Evolutionary conservation across 257 asterid species (phyloP), one percentile per base, ranked within the genome.

Genomic region (Capsicum chinense): DNA sequence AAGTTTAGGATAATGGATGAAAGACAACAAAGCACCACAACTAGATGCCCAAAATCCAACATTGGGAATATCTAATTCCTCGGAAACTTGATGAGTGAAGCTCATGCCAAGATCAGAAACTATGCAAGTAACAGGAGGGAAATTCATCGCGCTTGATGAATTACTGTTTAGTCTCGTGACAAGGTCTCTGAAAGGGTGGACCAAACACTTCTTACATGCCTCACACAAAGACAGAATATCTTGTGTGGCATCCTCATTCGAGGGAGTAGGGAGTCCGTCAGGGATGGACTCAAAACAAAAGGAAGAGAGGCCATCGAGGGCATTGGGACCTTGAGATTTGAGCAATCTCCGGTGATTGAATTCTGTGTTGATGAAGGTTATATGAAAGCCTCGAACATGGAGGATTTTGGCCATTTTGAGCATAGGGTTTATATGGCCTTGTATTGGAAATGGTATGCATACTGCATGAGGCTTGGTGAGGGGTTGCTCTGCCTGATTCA

Each of bases 91-190:
- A 44, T 69, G 74, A 9, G 76, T 66, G 56, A 87, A 80, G n/a
- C 85, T 62, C 89, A 87, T 87, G 52, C 50, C 60, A 26, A 58
- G 85, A 42, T 87, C 89, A 47, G 89, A 62, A 71, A 87, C 83
- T 15, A 84, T 73, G 68, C 87, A 84, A 19, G 79, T 62, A 5
- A 87, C 81, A 0, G 83, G 83, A 83, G 85, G 89, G 2, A 66
- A 66, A 50, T 26, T 3, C 4, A 26, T 26, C 2, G 33, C 33
- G 33, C 33, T 26, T 26, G 33, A 26, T 26, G 19, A 26, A 37
- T n/a, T 52, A 16, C 19, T 47, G 47, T 59, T 84, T 15, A 87
- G 70, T 47, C 69, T 86, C 2, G 21, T 14, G 12, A 86, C 79
- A 50, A 84, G 83, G 9, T 86, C 78, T 17, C 83, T 70, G 14